Base-by-base conservation (phyloP, 768 basidiomycete species). In the Exidia glandulosa region DNA sequence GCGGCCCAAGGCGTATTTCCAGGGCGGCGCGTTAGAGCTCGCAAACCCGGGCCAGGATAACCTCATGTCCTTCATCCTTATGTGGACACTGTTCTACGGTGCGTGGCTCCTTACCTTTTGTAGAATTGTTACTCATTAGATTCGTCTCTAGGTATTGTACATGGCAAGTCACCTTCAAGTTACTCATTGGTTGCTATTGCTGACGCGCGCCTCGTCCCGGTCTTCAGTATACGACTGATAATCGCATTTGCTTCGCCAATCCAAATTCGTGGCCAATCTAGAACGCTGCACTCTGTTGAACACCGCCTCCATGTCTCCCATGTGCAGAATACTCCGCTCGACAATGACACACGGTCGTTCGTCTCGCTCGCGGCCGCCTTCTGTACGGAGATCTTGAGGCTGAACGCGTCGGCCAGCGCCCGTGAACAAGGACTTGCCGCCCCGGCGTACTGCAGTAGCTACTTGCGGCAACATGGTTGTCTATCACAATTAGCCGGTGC, bases 61-160 rank as follows among this genome's bases (percentile, higher is more conserved):
- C 64, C 75, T 86, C 19, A 90, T 92, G 66, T 90, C 91, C 2
- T 96, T 94, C 67, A 81, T 96, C 60, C 81, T 96, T 31, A 86
- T 88, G 27, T 96, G 94, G 94, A 96, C 94, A 36, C 75, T 95
- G 59, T 89, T 94, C 70, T 95, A 90, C 70, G 94, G 90, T 90
- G 66, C 61, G 87, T 73, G n/a, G 14, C 25, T 32, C 31, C 33
- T 33, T n/a, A n/a, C 48, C 59, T 50, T 13, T 34, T 25, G 10
- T 27, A 37, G 36, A 41, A 61, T 59, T 50, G 48, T 25, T 13
- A 31, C 32, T 45, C 58, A 56, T 31, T 36, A n/a, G 50, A 58
- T 50, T 56, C 61, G 57, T 59, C 32, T 30, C 31, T 30, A 73
- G 79, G 77, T 14, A 72, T 81, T 58, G 77, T 81, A 32, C 80